These are phyloP conservation scores for Betula pendula DNA, from an alignment of 306 rosid genomes.

Conservation along the genomic window DNA sequence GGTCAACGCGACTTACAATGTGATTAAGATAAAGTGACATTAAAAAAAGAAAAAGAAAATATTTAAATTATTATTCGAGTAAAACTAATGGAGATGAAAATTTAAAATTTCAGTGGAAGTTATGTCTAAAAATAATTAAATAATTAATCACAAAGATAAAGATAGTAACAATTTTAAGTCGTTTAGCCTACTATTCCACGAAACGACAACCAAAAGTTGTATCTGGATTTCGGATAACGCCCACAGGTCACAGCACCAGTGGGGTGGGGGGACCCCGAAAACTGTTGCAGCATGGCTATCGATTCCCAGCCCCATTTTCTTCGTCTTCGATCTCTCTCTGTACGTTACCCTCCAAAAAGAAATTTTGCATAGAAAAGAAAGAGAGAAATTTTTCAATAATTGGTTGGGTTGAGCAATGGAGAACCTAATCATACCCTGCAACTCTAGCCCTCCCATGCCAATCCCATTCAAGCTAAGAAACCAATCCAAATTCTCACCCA, in stretches of 20 bases:
- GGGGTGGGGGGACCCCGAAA: not conserved
- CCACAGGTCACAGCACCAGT: not conserved
- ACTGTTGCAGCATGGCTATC: not conserved
- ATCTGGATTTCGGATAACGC: no score
- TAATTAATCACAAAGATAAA: no score
- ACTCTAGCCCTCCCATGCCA: slow-evolving; percentile 39
- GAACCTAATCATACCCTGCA: slow-evolving; percentile 45
- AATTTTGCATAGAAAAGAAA: not conserved
- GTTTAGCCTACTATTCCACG: no score
- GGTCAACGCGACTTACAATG: no score
- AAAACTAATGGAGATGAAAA: no score
- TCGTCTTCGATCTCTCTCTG: not conserved
- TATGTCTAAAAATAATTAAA: no score
- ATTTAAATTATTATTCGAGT: no score
- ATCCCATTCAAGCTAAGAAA: slow-evolving; percentile 31
- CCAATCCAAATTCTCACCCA: slow-evolving; percentile 41
- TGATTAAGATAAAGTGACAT: no score
- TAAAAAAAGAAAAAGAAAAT: no score
- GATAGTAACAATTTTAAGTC: no score
- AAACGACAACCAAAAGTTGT: no score
- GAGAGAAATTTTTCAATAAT: slow-evolving; percentile 1
- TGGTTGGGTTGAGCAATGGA: slow-evolving; percentile 44
- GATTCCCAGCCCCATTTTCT: not conserved
- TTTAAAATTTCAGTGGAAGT: no score
- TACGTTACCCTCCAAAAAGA: not conserved